These are phyloP conservation scores for Heracleum sosnowskyi DNA, from an alignment of 129 eudicot genomes.

Conservation along the genomic window DNA sequence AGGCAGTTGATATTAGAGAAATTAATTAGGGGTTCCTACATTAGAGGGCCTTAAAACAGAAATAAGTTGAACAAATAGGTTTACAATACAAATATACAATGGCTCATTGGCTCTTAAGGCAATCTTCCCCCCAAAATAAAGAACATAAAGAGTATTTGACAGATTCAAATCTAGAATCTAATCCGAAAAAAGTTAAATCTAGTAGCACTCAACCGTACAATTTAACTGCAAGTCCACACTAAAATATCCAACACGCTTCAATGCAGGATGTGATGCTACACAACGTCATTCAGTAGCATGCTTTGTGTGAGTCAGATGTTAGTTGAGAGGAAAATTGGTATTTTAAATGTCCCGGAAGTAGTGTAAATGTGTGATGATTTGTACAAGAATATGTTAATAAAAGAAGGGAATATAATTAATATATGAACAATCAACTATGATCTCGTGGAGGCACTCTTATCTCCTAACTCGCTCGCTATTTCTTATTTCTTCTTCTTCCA, in stretches of 20 bases:
- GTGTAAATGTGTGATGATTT: not conserved
- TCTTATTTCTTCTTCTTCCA: not conserved
- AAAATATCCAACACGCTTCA: not conserved
- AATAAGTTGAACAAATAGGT: not conserved
- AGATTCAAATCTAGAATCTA: not conserved
- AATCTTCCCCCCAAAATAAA: not conserved
- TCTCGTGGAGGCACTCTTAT: not conserved
- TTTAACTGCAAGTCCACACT: not conserved
- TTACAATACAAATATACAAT: not conserved
- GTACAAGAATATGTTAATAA: not conserved
- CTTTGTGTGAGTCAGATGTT: not conserved
- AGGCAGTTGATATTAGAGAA: conserved; percentile 7
- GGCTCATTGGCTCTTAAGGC: not conserved
- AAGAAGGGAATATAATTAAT: not conserved
- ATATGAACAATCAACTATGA: not conserved
- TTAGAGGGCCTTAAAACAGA: not conserved
- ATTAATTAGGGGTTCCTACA: conserved; percentile 6
- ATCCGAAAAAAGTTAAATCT: not conserved
- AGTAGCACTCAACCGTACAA: not conserved
- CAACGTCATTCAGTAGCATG: not conserved
- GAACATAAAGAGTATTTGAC: not conserved
- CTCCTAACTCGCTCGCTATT: not conserved
- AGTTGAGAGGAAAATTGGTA: not conserved
- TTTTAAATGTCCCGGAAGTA: not conserved
- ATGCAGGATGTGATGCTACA: not conserved